Percentiles rank a stretch among this genome's conserved stretches.
phyloP scores from a whole-genome alignment of 345 rosid genomes.

The Lepidium aucheri region DNA sequence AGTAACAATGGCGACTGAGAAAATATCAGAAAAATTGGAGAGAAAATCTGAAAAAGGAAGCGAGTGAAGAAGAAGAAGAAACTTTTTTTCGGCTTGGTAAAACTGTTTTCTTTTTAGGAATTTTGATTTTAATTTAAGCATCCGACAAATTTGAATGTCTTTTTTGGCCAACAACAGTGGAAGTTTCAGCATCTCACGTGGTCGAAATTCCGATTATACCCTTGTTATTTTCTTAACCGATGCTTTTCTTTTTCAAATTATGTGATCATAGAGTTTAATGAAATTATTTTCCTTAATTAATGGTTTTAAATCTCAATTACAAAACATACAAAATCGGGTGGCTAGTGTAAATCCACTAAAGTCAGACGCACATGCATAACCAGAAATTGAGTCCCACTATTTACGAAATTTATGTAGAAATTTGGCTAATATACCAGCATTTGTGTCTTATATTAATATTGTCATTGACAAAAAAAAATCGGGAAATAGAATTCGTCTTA shows the following conservation, averaged over 20 bases:
- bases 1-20: conserved; percentile 16
- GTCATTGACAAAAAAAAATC: no score
- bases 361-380: no score
- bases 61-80: background rate
- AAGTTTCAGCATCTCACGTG: conserved; percentile 14
- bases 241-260: conserved; percentile 4
- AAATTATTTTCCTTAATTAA: conserved; percentile 4
- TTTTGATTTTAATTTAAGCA: background rate
- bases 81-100: conserved; percentile 19
- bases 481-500: no score
- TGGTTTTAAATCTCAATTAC: no score
- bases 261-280: conserved; percentile 15
- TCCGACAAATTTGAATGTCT: conserved; percentile 27
- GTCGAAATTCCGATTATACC: background rate
- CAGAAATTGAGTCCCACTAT: no score
- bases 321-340: no score
- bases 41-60: background rate
- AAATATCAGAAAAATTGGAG: conserved; percentile 3
- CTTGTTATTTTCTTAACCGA: conserved; percentile 1
- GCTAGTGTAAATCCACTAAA: no score
- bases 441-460: no score
- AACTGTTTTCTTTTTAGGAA: conserved; percentile 15
- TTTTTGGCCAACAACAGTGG: conserved; percentile 17
- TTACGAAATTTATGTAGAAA: no score
- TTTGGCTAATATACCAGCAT: no score